A percentile compares a stretch with the other conserved stretches of the same genome.
These are phyloP conservation scores for Aeschynomene evenia DNA, from an alignment of 306 rosid genomes.

Conservation along the genomic window DNA sequence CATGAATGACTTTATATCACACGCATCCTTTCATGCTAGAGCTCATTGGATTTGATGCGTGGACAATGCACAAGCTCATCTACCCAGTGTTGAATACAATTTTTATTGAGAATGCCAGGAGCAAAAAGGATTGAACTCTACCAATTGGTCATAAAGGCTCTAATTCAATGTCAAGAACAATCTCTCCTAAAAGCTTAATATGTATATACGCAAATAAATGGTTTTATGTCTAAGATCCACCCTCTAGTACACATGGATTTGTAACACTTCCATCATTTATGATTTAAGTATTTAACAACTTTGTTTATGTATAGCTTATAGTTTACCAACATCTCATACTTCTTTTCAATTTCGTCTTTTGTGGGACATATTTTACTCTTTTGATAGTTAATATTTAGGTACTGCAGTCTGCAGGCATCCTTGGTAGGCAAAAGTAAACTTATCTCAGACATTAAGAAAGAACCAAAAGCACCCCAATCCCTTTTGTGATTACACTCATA, in stretches of 20 bases:
- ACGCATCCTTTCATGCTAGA: too few species aligned
- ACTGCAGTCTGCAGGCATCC: background rate
- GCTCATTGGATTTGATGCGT: too few species aligned
- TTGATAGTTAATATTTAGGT: background rate
- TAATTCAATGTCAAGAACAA: too few species aligned
- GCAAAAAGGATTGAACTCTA: too few species aligned
- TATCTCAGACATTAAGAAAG: slow-evolving; percentile 1
- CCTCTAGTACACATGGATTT: slow-evolving; percentile 2
- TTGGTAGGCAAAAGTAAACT: background rate
- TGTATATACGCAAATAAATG: too few species aligned
- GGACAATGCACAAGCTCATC: too few species aligned
- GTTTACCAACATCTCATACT: background rate
- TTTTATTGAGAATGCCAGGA: too few species aligned
- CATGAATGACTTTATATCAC: too few species aligned
- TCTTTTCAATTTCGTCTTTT: slow-evolving; percentile 15
- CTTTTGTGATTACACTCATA: background rate
- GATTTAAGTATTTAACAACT: background rate
- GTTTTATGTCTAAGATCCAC: too few species aligned
- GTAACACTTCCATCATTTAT: background rate
- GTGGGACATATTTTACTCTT: background rate
- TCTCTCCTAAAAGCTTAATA: too few species aligned
- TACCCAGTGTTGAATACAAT: too few species aligned
- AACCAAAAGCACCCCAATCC: background rate
- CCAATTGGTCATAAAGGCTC: too few species aligned
- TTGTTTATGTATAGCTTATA: background rate